Evolutionary conservation across 768 basidiomycete genomes (phyloP).

Genomic region (Pseudohyphozyma bogoriensis): DNA sequence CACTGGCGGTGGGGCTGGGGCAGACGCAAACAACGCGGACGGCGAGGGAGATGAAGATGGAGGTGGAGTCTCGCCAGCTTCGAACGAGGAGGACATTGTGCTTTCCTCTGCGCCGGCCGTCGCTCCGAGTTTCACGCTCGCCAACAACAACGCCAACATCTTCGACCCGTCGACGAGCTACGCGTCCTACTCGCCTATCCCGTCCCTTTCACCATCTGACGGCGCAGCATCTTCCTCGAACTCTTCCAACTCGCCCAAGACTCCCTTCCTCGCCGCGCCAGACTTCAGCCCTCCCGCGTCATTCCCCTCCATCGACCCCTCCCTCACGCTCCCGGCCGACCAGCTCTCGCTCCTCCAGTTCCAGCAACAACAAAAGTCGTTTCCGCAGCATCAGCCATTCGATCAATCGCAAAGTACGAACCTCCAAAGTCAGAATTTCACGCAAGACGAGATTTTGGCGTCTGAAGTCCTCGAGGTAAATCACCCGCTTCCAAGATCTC

Average conservation of each 20-base stretch:
- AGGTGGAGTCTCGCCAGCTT: neutral
- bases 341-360: neutral
- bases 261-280: neutral
- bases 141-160: neutral
- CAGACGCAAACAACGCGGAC: neutral
- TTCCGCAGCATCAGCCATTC: too few species aligned
- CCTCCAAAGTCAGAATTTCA: neutral
- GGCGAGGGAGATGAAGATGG: neutral
- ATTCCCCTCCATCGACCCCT: neutral
- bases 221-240: too few species aligned
- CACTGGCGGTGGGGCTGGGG: neutral
- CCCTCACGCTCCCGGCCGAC: neutral
- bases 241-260: neutral
- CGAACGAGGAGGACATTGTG: neutral
- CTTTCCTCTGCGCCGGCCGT: neutral
- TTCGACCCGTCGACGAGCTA: neutral
- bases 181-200: neutral
- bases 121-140: neutral
- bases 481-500: neutral
- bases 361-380: too few species aligned
- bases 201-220: neutral
- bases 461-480: constrained; percentile 18
- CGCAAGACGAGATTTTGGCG: constrained; percentile 28
- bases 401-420: neutral
- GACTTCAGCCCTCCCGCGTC: neutral